phyloP scores from a whole-genome alignment of 2,329 filamentous ascomycete species.

The Colletotrichum brevisporum region DNA sequence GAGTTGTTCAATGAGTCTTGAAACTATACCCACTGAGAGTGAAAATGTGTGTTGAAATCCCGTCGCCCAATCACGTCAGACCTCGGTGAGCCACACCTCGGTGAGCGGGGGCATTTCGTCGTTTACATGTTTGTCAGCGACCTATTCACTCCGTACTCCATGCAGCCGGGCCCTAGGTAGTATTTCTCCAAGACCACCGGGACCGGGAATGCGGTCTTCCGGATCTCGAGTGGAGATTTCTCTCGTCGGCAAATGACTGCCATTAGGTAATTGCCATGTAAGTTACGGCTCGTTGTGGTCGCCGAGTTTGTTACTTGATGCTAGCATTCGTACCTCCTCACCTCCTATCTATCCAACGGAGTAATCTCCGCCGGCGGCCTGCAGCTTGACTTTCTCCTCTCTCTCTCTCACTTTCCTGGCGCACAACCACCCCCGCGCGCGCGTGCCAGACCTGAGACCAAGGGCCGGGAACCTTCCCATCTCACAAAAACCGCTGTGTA shows the following conservation, averaged over 20 bases:
- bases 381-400: too few species aligned
- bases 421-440: background rate
- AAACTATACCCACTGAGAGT: background rate
- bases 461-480: background rate
- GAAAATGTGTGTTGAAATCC: constrained; percentile 38
- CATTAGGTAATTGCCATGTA: background rate
- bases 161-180: constrained; percentile 5
- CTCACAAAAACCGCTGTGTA: background rate
- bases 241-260: background rate
- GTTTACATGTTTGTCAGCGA: constrained; percentile 29
- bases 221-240: background rate
- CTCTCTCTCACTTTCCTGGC: too few species aligned
- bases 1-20: background rate
- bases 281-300: background rate
- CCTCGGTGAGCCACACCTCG: constrained; percentile 20
- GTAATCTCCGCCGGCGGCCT: background rate
- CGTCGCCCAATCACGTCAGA: constrained; percentile 37
- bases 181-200: background rate
- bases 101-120: too few species aligned
- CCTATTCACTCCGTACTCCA: background rate
- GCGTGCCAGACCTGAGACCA: constrained; percentile 20
- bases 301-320: background rate
- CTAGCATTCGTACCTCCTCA: too few species aligned
- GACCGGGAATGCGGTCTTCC: background rate
- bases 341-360: too few species aligned